These are phyloP conservation scores for Waltergamsia citrina DNA, from an alignment of 2,329 filamentous ascomycete species.

Conservation along the genomic window DNA sequence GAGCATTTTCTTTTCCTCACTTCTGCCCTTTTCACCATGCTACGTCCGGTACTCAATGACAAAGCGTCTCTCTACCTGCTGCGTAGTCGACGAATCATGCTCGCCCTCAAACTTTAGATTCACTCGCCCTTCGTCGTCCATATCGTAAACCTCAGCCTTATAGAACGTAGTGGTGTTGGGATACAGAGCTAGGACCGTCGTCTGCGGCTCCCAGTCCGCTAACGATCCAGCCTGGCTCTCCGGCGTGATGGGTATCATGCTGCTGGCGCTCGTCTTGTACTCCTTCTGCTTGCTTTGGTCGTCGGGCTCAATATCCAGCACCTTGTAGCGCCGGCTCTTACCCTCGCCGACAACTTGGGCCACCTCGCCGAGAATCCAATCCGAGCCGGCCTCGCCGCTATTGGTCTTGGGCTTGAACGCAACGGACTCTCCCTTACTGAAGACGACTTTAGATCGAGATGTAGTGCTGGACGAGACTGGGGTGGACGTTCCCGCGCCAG, in stretches of 20 bases:
- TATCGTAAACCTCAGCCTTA: constrained; percentile 70
- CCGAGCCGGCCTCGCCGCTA: constrained; percentile 35
- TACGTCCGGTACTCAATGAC: constrained; percentile 60
- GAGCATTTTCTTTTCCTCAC: too few species aligned
- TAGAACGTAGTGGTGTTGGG: constrained; percentile 82
- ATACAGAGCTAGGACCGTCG: constrained; percentile 68
- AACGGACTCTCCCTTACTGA: constrained; percentile 53
- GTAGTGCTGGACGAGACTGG: constrained; percentile 4
- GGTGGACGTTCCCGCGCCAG: constrained; percentile 17
- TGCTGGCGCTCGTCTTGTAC: constrained; percentile 63
- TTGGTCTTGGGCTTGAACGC: constrained; percentile 53
- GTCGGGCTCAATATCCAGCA: constrained; percentile 72
- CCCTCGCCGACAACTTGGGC: constrained; percentile 67
- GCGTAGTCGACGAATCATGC: constrained; percentile 62
- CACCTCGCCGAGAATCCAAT: constrained; percentile 72
- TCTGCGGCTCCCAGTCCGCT: constrained; percentile 54
- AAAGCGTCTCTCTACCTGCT: constrained; percentile 66
- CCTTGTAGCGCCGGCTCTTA: constrained; percentile 69
- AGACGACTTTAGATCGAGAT: constrained; percentile 42
- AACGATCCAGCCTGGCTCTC: constrained; percentile 37
- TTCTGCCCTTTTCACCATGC: too few species aligned
- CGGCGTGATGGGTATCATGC: constrained; percentile 67
- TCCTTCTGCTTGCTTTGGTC: constrained; percentile 55
- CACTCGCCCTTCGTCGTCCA: constrained; percentile 45
- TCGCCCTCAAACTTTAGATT: constrained; percentile 72